Conservation (phyloP, 129 eudicot genomes). For the Calendula officinalis region DNA sequence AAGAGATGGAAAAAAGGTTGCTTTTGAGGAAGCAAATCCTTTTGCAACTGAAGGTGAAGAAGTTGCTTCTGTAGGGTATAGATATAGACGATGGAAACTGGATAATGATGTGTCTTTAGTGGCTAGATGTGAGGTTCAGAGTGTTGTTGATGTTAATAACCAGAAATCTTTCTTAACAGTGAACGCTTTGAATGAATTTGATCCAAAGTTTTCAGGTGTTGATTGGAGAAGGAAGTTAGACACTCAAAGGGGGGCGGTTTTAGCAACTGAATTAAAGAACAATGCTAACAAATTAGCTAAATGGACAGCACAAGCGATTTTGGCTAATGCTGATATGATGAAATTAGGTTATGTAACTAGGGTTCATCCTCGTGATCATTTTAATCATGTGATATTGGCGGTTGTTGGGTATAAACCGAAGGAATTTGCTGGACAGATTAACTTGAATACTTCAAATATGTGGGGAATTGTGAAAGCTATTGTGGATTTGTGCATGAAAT, state of each 20-base stretch:
- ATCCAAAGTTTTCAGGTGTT: conserved; percentile 80
- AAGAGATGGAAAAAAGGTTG: conserved; percentile 64
- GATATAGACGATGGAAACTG: conserved; percentile 82
- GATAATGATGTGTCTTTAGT: conserved; percentile 69
- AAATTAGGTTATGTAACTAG: conserved; percentile 79
- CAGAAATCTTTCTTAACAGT: conserved; percentile 59
- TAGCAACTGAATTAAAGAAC: conserved; percentile 89
- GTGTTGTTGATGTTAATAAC: conserved; percentile 61
- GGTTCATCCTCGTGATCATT: conserved; percentile 92
- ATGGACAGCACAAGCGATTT: conserved; percentile 77
- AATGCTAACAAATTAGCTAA: conserved; percentile 82
- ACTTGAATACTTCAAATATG: conserved; percentile 75
- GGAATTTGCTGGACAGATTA: conserved; percentile 80
- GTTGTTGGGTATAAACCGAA: conserved; percentile 83
- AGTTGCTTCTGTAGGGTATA: conserved; percentile 76
- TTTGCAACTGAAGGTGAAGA: conserved; percentile 82
- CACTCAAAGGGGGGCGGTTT: conserved; percentile 87
- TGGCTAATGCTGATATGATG: conserved; percentile 92
- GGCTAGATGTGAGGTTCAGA: conserved; percentile 79
- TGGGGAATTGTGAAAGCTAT: conserved; percentile 95
- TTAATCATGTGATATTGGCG: conserved; percentile 78
- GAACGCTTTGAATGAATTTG: conserved; percentile 88
- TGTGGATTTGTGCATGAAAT: conserved; percentile 89
- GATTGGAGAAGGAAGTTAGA: conserved; percentile 91
- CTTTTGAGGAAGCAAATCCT: conserved; percentile 72